Conservation (phyloP, 1,139 yeast species). For the Scheffersomyces titani region DNA sequence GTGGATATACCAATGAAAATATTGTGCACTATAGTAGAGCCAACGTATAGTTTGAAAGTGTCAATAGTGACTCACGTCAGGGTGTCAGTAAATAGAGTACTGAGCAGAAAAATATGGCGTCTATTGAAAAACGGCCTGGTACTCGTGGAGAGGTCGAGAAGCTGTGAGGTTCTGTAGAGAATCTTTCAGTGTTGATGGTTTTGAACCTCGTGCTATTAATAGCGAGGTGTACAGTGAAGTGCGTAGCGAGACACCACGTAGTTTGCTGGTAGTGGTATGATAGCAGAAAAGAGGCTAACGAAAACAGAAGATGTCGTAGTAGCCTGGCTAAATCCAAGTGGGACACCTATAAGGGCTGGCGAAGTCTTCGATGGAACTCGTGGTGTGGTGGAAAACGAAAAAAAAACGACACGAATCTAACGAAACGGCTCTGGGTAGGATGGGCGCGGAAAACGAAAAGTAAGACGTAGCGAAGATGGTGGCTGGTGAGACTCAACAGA, state of each 20-base stretch:
- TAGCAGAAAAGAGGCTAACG: background rate
- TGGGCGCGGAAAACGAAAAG: background rate
- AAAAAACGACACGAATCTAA: background rate
- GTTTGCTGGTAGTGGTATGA: background rate
- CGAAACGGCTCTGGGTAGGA: background rate
- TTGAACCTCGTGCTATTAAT: background rate
- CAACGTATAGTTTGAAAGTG: no score
- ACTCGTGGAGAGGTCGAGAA: background rate
- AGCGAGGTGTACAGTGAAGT: background rate
- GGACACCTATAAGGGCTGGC: background rate
- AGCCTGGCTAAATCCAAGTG: background rate
- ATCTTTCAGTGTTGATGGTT: background rate
- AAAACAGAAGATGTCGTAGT: background rate
- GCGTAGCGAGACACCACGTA: background rate
- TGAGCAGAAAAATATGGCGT: background rate
- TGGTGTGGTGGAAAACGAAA: background rate
- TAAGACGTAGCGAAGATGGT: background rate
- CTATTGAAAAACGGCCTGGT: background rate
- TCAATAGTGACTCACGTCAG: background rate
- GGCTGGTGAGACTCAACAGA: background rate
- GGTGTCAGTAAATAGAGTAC: background rate
- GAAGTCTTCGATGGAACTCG: background rate
- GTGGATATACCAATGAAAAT: background rate
- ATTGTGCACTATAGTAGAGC: background rate
- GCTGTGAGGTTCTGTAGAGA: background rate